phyloP scores from a whole-genome alignment of 176 grass and related monocot genomes.

The Tillandsia leiboldiana region DNA sequence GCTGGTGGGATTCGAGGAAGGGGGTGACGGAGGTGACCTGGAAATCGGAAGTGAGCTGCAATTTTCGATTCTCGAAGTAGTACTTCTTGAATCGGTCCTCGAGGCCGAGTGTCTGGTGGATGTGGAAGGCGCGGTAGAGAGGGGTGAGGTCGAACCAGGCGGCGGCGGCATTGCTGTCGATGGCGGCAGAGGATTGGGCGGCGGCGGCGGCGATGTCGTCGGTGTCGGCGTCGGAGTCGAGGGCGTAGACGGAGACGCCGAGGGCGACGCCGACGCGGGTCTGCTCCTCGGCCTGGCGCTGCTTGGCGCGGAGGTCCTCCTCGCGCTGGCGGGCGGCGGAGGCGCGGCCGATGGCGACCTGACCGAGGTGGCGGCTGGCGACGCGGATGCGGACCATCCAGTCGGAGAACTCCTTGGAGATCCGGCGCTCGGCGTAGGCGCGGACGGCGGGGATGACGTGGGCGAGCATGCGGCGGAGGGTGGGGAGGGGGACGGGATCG shows the following conservation, averaged over 20 bases:
- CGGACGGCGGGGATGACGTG: conserved; percentile 63
- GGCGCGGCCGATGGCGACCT: conserved; percentile 85
- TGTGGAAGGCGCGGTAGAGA: conserved; percentile 88
- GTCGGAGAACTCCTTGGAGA: conserved; percentile 80
- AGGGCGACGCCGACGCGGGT: conserved; percentile 64
- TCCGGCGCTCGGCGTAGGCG: conserved; percentile 73
- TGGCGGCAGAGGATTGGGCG: conserved; percentile 19
- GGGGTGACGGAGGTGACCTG: conserved; percentile 80
- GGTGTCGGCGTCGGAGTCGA: conserved; percentile 15
- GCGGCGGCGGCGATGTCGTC: conserved; percentile 36
- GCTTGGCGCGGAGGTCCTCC: conserved; percentile 79
- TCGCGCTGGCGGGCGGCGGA: conserved; percentile 77
- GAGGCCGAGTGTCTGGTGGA: conserved; percentile 67
- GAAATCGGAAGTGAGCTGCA: conserved; percentile 95
- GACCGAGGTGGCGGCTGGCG: conserved; percentile 77
- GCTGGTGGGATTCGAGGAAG: conserved; percentile 96
- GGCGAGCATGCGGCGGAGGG: conserved; percentile 73
- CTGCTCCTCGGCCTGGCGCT: conserved; percentile 66
- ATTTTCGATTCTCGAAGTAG: conserved; percentile 95
- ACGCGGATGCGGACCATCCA: conserved; percentile 98
- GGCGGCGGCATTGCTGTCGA: conserved; percentile 30
- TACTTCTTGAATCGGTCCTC: conserved; percentile 85
- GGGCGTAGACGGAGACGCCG: too few relatives aligned
- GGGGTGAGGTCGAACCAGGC: conserved; percentile 80
- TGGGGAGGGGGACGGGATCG: conserved; percentile 40